Evolutionary conservation across 768 basidiomycete species (phyloP).

Genomic region (Termitomyces heimii): DNA sequence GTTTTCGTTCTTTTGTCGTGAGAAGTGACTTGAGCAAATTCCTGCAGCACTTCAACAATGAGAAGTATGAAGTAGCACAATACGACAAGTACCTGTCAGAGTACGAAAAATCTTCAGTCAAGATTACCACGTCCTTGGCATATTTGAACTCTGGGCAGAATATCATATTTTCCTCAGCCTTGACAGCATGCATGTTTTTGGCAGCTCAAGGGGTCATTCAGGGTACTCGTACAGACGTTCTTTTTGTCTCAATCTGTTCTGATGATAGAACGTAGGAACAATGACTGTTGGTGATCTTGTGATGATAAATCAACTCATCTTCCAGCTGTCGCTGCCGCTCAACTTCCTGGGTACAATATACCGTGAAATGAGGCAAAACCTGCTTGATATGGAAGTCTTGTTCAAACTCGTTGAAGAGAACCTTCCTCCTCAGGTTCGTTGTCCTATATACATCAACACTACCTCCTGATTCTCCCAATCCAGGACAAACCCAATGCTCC

Average conservation of each 20-base stretch:
- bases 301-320: conserved; percentile 98
- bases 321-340: conserved; percentile 92
- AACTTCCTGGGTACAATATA: conserved; percentile 98
- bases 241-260: background rate
- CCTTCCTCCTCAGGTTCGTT: conserved; percentile 52
- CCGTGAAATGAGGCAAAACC: conserved; percentile 91
- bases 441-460: background rate
- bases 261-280: conserved; percentile 50
- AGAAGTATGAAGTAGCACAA: conserved; percentile 82
- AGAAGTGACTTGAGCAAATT: background rate
- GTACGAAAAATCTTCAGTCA: conserved; percentile 90
- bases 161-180: conserved; percentile 88
- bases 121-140: conserved; percentile 92
- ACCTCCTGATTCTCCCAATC: background rate
- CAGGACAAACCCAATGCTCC: conserved; percentile 68
- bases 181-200: conserved; percentile 94
- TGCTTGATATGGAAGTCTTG: conserved; percentile 95
- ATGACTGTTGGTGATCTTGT: conserved; percentile 99
- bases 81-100: conserved; percentile 85
- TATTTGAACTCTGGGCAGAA: conserved; percentile 96
- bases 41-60: conserved; percentile 92
- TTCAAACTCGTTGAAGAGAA: conserved; percentile 87
- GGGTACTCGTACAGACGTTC: conserved; percentile 42
- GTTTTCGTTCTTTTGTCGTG: background rate
- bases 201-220: conserved; percentile 93